A percentile compares a stretch with the other conserved stretches of the same genome.
phyloP scores from a whole-genome alignment of 805 yeast genomes.

The Myxozyma lipomycoides region DNA sequence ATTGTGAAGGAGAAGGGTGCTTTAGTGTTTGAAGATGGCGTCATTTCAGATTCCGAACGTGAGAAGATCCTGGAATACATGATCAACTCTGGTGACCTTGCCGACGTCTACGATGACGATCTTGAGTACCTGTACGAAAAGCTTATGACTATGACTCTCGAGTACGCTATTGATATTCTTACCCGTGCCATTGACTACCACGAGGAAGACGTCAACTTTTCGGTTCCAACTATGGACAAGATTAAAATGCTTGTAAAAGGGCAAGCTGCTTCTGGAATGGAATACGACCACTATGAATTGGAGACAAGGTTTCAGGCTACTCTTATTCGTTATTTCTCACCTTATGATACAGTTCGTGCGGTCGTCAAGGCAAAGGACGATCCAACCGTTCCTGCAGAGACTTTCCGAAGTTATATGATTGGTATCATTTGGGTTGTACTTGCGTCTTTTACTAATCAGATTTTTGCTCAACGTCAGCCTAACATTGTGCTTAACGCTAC shows the following conservation, averaged over 20 bases:
- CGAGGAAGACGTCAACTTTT: conserved; percentile 48
- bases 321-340: conserved; percentile 11
- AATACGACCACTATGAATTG: conserved; percentile 14
- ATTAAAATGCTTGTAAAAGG: conserved; percentile 36
- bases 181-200: conserved; percentile 43
- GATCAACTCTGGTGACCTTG: conserved; percentile 21
- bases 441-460: conserved; percentile 35
- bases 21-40: not conserved
- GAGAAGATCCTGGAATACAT: conserved; percentile 6
- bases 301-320: conserved; percentile 13
- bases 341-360: conserved; percentile 51
- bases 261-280: conserved; percentile 27
- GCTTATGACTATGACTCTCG: conserved; percentile 25
- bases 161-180: conserved; percentile 44
- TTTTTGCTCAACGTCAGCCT: conserved; percentile 57
- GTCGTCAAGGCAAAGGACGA: conserved; percentile 49
- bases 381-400: conserved; percentile 41
- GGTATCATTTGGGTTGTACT: conserved; percentile 5
- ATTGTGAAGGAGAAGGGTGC: not conserved
- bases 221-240: conserved; percentile 39
- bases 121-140: conserved; percentile 34
- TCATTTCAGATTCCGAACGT: conserved; percentile 1
- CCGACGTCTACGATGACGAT: conserved; percentile 30
- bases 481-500: conserved; percentile 47
- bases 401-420: conserved; percentile 32